These are phyloP conservation scores for Ustilago hordei DNA, from an alignment of 1,284 basidiomycete genomes.

Conservation along the genomic window DNA sequence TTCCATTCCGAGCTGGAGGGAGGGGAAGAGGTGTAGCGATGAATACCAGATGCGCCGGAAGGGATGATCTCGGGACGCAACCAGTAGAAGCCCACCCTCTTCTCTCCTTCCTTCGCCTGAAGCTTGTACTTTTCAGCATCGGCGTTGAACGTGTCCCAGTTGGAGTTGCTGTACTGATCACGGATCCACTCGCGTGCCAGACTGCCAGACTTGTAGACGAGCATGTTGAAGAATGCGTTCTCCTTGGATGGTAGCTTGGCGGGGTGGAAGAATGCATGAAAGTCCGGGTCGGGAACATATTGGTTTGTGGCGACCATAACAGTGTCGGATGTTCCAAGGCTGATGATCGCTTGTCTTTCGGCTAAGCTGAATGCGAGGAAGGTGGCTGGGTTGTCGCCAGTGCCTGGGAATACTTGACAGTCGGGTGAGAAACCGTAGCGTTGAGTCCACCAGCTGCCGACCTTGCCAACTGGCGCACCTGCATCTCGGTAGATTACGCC, in stretches of 20 bases:
- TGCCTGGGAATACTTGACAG: conserved; percentile 85
- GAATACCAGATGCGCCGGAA: conserved; percentile 77
- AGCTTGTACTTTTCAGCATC: conserved; percentile 72
- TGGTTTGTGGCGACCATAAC: conserved; percentile 77
- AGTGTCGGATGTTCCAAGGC: conserved; percentile 91
- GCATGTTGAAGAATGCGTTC: conserved; percentile 71
- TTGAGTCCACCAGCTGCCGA: conserved; percentile 79
- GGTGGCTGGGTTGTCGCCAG: conserved; percentile 91
- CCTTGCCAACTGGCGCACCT: conserved; percentile 77
- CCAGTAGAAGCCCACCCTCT: conserved; percentile 77
- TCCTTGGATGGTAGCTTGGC: conserved; percentile 53
- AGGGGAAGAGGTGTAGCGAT: conserved; percentile 73
- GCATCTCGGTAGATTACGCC: conserved; percentile 80
- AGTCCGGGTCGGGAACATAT: conserved; percentile 71
- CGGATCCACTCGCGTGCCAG: conserved; percentile 79
- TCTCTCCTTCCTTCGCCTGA: conserved; percentile 1
- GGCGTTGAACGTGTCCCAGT: conserved; percentile 81
- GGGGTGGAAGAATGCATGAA: conserved; percentile 73
- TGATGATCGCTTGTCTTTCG: conserved; percentile 88
- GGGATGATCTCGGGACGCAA: conserved; percentile 85
- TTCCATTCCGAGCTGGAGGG: conserved; percentile 49
- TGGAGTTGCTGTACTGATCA: conserved; percentile 75
- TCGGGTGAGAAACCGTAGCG: conserved; percentile 82
- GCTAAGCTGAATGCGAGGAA: conserved; percentile 77
- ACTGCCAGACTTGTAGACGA: conserved; percentile 71